Conservation (phyloP, 441 rosid genomes). For the Erysimum pusillum region DNA sequence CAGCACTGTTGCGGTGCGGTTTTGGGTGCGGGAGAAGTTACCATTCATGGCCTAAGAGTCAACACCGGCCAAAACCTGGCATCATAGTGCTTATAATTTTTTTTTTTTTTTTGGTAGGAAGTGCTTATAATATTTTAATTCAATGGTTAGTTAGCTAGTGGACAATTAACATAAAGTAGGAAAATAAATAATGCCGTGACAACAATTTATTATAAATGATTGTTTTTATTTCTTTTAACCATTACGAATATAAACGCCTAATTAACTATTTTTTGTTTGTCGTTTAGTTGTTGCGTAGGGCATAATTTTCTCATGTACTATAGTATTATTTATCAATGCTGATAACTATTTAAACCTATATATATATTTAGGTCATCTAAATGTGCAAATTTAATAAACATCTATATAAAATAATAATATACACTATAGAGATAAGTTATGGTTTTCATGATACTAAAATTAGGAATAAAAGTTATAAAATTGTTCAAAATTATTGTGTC, state of each 20-base stretch:
- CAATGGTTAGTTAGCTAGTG: not conserved
- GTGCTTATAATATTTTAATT: not conserved
- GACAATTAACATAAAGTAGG: not conserved
- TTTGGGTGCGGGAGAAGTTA: no score
- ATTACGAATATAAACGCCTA: not conserved
- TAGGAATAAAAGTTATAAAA: no score
- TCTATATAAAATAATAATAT: not conserved
- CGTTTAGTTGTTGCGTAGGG: not conserved
- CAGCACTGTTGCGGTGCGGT: no score
- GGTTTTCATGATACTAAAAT: not conserved
- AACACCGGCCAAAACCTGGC: constrained; percentile 1
- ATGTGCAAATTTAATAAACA: not conserved
- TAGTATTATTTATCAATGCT: not conserved
- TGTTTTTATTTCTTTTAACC: not conserved
- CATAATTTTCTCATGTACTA: not conserved
- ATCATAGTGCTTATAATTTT: not conserved
- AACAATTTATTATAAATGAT: not conserved
- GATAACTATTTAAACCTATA: not conserved
- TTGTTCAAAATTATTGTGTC: not conserved
- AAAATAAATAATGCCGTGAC: not conserved
- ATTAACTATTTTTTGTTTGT: not conserved
- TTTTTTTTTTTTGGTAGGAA: no score
- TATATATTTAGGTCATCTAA: not conserved
- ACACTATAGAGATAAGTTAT: not conserved
- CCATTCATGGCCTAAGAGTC: no score